Evolutionary conservation across 495 filamentous ascomycete genomes (phyloP).

Genomic region (Daldinia caldariorum): DNA sequence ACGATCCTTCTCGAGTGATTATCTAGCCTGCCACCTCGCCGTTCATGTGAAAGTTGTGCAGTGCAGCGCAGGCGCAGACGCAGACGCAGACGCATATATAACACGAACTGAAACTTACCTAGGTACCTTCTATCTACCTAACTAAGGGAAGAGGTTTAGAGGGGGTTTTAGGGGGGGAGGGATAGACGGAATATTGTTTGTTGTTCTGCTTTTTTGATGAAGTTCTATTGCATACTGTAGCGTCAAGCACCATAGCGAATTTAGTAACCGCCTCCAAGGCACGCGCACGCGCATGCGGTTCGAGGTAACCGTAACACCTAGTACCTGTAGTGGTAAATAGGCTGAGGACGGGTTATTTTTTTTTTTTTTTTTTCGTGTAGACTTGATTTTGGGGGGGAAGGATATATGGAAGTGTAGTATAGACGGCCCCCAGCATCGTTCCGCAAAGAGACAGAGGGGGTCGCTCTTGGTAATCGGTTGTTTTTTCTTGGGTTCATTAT

Average conservation of each 20-base stretch:
- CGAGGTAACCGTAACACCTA: neutral
- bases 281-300: neutral
- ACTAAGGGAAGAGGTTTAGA: no score
- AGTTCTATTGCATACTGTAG: neutral
- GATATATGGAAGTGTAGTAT: neutral
- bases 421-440: conserved; percentile 10
- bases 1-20: conserved; percentile 4
- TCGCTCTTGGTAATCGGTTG: conserved; percentile 4
- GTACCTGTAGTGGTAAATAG: neutral
- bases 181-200: no score
- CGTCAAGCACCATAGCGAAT: neutral
- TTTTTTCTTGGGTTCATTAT: neutral
- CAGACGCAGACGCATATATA: no score
- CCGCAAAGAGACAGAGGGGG: conserved; percentile 27
- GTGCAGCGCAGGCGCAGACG: no score
- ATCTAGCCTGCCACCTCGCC: neutral
- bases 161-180: no score
- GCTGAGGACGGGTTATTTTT: neutral
- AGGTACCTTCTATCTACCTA: no score
- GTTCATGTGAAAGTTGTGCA: neutral
- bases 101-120: no score
- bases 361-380: no score
- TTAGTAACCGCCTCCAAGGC: conserved; percentile 1
- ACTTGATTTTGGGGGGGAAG: neutral
- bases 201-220: neutral